These are phyloP conservation scores for Thermochaetoides dissita DNA, from an alignment of 2,329 filamentous ascomycete species.

Conservation along the genomic window DNA sequence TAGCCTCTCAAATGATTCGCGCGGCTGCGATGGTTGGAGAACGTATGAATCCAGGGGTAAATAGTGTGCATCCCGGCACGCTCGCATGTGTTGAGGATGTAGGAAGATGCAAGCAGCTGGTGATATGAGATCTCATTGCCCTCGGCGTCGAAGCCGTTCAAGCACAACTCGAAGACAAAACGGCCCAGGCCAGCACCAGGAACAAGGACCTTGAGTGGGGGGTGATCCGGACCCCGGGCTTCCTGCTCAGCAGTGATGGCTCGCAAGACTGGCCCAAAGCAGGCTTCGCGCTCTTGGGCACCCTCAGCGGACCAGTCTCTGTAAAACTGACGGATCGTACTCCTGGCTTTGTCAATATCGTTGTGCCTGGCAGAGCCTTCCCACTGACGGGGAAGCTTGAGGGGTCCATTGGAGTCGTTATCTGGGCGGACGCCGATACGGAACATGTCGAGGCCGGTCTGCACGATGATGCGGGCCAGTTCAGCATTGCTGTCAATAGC, in stretches of 20 bases:
- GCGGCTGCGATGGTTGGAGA: slow-evolving; percentile 70
- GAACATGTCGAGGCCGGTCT: slow-evolving; percentile 55
- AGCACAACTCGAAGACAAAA: slow-evolving; percentile 75
- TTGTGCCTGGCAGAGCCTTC: slow-evolving; percentile 52
- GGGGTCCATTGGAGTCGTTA: slow-evolving; percentile 21
- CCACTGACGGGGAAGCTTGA: slow-evolving; percentile 48
- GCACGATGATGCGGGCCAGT: slow-evolving; percentile 65
- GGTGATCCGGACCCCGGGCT: slow-evolving; percentile 8
- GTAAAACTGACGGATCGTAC: slow-evolving; percentile 85
- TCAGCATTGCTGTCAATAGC: slow-evolving; percentile 82
- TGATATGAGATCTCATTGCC: slow-evolving; percentile 97
- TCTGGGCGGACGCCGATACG: slow-evolving; percentile 22
- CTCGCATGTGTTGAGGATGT: slow-evolving; percentile 56
- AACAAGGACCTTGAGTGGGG: slow-evolving; percentile 55
- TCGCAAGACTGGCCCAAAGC: slow-evolving; percentile 59
- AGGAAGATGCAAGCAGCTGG: slow-evolving; percentile 73
- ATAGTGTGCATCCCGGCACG: slow-evolving; percentile 52
- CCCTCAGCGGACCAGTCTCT: slow-evolving; percentile 86
- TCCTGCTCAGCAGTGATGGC: slow-evolving; percentile 38
- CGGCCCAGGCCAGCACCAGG: slow-evolving; percentile 83
- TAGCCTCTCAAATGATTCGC: slow-evolving; percentile 62
- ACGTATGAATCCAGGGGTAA: slow-evolving; percentile 74
- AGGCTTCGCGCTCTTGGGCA: slow-evolving; percentile 55
- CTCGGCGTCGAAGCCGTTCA: slow-evolving; percentile 58
- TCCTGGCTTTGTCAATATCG: slow-evolving; percentile 83